Conservation (phyloP, 495 filamentous ascomycete genomes). For the Penicillium diatomitis region DNA sequence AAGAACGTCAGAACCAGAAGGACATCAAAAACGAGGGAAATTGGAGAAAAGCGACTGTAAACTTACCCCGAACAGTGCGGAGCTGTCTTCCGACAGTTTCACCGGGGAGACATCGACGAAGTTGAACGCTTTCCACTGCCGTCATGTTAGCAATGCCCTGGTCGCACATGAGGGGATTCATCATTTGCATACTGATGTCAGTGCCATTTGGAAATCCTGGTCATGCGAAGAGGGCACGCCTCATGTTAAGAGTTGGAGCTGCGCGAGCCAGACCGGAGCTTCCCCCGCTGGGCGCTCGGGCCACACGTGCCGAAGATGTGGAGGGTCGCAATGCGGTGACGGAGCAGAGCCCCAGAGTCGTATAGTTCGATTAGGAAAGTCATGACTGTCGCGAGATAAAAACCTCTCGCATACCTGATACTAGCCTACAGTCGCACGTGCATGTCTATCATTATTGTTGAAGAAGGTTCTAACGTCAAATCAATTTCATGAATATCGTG, state of each 20-base stretch:
- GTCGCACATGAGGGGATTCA: too few relatives aligned
- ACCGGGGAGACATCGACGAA: slow-evolving; percentile 94
- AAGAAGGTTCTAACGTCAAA: too few relatives aligned
- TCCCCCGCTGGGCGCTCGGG: slow-evolving; percentile 20
- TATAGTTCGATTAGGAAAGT: background rate
- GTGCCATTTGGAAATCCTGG: slow-evolving; percentile 34
- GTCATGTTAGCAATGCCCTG: slow-evolving; percentile 1
- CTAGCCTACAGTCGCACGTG: too few relatives aligned
- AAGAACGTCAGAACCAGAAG: slow-evolving; percentile 4
- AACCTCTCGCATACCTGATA: too few relatives aligned
- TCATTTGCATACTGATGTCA: slow-evolving; percentile 33
- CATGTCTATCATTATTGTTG: too few relatives aligned
- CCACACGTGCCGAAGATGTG: slow-evolving; percentile 6
- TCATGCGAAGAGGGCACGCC: slow-evolving; percentile 19
- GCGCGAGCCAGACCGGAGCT: slow-evolving; percentile 14
- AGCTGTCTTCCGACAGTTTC: slow-evolving; percentile 64
- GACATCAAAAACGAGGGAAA: background rate
- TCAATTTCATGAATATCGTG: too few relatives aligned
- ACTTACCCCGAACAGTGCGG: slow-evolving; percentile 52
- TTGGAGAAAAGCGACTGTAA: slow-evolving; percentile 12
- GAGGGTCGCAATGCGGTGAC: background rate
- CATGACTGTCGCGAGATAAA: too few relatives aligned
- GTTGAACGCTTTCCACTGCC: slow-evolving; percentile 96
- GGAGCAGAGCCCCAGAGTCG: too few relatives aligned
- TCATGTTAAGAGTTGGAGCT: slow-evolving; percentile 4